phyloP scores from a whole-genome alignment of 208 protist genomes.

The Porcisia hertigi region DNA sequence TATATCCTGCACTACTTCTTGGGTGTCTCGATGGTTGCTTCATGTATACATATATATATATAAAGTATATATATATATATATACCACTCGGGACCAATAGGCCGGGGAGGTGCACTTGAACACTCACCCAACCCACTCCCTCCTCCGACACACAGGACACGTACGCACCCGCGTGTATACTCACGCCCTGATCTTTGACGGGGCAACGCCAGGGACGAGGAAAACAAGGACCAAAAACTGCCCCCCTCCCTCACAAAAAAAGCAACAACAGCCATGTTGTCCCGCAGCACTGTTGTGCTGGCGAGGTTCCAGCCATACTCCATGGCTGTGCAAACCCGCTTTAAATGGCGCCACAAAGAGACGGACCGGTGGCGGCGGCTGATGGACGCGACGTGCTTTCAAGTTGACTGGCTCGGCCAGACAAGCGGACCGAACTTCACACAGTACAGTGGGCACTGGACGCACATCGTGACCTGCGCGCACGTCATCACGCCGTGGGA shows the following conservation, averaged over 20 bases:
- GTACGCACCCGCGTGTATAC: not conserved
- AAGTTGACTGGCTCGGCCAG: slow-evolving; percentile 83
- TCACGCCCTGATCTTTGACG: not conserved
- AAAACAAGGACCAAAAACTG: not conserved
- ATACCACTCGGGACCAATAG: not conserved
- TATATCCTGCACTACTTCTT: not conserved
- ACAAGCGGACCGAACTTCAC: slow-evolving; percentile 76
- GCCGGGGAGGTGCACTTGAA: not conserved
- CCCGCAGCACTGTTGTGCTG: slow-evolving; percentile 1
- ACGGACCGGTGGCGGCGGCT: slow-evolving; percentile 89
- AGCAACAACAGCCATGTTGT: slow-evolving; percentile 16
- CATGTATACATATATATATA: no score
- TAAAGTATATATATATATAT: not conserved
- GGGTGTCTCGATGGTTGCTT: not conserved
- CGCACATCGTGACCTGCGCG: slow-evolving; percentile 87
- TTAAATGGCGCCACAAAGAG: slow-evolving; percentile 92
- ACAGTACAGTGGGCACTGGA: slow-evolving; percentile 90
- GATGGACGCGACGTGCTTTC: slow-evolving; percentile 91
- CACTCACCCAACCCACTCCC: no score
- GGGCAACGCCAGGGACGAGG: not conserved
- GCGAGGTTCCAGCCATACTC: slow-evolving; percentile 87
- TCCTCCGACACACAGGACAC: not conserved
- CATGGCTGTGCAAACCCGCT: slow-evolving; percentile 89
- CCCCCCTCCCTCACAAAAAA: no score
- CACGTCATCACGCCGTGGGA: slow-evolving; percentile 92